Evolutionary conservation across 1,139 yeast species (phyloP), one percentile per base, ranked within the genome.

Genomic region (Pichia sp.): DNA sequence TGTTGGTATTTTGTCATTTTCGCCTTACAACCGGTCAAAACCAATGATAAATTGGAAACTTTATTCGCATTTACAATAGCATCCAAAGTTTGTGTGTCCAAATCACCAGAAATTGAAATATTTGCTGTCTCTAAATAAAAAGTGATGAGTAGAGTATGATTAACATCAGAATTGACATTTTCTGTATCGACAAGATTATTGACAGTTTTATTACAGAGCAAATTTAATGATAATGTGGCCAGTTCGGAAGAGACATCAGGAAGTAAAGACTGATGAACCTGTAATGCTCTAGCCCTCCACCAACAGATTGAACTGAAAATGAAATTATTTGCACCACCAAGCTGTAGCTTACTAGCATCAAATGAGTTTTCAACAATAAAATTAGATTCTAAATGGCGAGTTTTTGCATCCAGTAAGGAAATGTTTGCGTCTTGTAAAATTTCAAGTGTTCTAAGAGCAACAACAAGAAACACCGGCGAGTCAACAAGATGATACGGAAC

Each of bases 1-100:
- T 72, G 73, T 64, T 92, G 99, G 59, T 69, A 85, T 61, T 85
- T 86, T 3, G 98, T 90, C 60, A 94, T 73, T 59, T 82, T 85
- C 5, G 95, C 97, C 54, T 81, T 79, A 42, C 92, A 86, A 52
- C 98, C 98, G 1, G 97, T 83, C 41, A 90, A 65, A 1, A 82
- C 74, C 50, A 83, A 74, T 38, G 73, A 67, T 41, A 94, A 70
- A 1, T 78, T 75, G 0, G 95, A 79, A 9, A 79, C 56, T 29
- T 69, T 69, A 46, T 71, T 74, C 31, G 75, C 94, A 62, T 68
- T 72, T 10, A 63, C 65, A 55, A 76, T 72, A 32, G 72, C 70
- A 8, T 75, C 78, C 40, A 72, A 62, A 1, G 77, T 72, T 44
- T 72, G 69, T 60, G 74, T 79, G 59, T 76, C 90, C 36, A 77